A percentile compares a stretch with the other conserved stretches of the same genome.
These are phyloP conservation scores for Leccinellum albellum DNA, from an alignment of 768 basidiomycete species.

Conservation along the genomic window DNA sequence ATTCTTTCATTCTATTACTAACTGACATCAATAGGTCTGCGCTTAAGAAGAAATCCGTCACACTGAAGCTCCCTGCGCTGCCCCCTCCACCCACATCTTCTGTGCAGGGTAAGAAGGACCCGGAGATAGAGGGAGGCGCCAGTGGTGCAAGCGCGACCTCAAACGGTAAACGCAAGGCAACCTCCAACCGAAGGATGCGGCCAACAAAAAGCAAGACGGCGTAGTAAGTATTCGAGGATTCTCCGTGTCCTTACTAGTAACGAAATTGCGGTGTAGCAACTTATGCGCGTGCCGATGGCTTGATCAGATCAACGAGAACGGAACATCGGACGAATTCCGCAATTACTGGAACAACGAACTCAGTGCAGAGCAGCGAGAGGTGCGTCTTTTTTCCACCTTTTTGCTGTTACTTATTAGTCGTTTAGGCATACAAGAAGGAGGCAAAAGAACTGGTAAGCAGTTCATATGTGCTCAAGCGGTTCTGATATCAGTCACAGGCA, in stretches of 20 bases:
- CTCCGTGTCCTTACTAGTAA: too few relatives aligned
- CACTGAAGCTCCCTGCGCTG: too few relatives aligned
- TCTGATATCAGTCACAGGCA: too few relatives aligned
- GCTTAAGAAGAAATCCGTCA: too few relatives aligned
- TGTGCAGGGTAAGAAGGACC: too few relatives aligned
- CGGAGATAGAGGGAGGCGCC: too few relatives aligned
- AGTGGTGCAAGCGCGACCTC: too few relatives aligned
- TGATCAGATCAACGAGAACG: not conserved
- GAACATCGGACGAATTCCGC: not conserved
- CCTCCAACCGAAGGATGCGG: not conserved
- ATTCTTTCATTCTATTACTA: too few relatives aligned
- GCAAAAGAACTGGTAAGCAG: not conserved
- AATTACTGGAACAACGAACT: not conserved
- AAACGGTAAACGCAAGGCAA: not conserved
- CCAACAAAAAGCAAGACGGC: not conserved
- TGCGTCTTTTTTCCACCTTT: not conserved
- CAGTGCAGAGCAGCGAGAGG: not conserved
- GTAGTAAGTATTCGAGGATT: not conserved
- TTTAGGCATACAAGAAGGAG: not conserved
- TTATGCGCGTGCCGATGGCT: not conserved
- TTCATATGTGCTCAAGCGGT: too few relatives aligned
- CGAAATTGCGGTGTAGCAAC: not conserved
- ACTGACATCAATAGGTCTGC: too few relatives aligned
- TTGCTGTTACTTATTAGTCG: not conserved
- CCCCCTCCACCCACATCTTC: too few relatives aligned